Evolutionary conservation across 192 early-diverging fungal species (phyloP), one percentile per base, ranked within the genome.

Genomic region (Gonapodya prolifera): DNA sequence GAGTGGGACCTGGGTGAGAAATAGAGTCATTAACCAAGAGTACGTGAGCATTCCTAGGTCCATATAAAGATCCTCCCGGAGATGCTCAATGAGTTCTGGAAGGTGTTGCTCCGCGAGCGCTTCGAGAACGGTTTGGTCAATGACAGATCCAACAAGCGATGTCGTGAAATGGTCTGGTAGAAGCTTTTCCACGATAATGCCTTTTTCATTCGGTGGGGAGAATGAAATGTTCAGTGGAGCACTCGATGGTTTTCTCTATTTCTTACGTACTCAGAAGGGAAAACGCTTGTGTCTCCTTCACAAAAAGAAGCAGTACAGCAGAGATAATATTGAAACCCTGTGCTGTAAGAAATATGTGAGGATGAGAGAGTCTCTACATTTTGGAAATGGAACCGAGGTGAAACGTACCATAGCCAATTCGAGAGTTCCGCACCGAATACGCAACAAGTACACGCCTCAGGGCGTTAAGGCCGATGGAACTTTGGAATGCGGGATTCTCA

Each of bases 11-110:
- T 82, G 80, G 79, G 88, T 89, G 23, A 89, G 80, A 76, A 83
- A 89, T 34, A 89, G 76, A 76, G 86, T 89, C 30, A 89, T 76
- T 71, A 89, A 89, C 88, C 88, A 89, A 8, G 88, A 87, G 18
- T 87, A 86, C 1, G 87, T 86, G 30, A 89, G 80, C 0, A 83
- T 89, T 17, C 86, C 85, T 16, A 89, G 79, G 75, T 89, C 88
- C 81, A 89, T 82, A 45, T 89, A 86, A 2, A 89, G 80, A 69
- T n/a, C n/a, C n/a, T n/a, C n/a, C 88, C 84, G 23, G 78, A 76
- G 35, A 89, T 89, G 88, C 1, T 80, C 81, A n/a, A n/a, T n/a
- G 45, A 69, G 45, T 8, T 8, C 13, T 8, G 45, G 45, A n/a
- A 69, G 45, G 45, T 69, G 45, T n/a, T 69, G 45, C 45, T 8